phyloP scores from a whole-genome alignment of 2,329 filamentous ascomycete genomes.

The Aspergillus quadricinctus region DNA sequence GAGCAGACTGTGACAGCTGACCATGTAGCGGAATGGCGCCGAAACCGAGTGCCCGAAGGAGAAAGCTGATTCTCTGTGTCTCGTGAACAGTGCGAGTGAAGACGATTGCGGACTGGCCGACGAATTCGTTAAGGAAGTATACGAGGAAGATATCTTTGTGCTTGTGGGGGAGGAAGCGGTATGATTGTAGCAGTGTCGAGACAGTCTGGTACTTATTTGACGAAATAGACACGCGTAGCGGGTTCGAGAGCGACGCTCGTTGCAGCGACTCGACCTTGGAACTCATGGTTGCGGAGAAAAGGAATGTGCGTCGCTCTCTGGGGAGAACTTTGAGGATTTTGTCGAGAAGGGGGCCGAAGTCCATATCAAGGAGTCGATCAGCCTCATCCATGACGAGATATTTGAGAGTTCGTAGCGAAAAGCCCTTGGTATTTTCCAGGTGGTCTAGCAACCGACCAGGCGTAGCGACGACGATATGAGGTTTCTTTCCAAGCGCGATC shows the following conservation, averaged over 20 bases:
- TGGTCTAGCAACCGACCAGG: constrained; percentile 87
- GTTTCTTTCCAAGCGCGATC: constrained; percentile 91
- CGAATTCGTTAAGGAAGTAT: constrained; percentile 78
- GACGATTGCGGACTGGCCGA: constrained; percentile 80
- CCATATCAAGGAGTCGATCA: constrained; percentile 84
- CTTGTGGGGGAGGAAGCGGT: constrained; percentile 78
- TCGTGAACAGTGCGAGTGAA: constrained; percentile 93
- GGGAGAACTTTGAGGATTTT: constrained; percentile 90
- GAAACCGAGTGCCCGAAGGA: constrained; percentile 80
- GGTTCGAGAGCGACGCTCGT: constrained; percentile 80
- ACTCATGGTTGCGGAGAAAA: constrained; percentile 93
- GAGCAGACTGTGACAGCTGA: constrained; percentile 80
- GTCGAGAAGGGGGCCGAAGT: constrained; percentile 88
- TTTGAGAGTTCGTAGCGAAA: constrained; percentile 74
- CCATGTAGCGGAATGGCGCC: constrained; percentile 90
- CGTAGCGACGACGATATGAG: constrained; percentile 89
- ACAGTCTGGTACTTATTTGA: constrained; percentile 87
- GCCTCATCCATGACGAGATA: constrained; percentile 96
- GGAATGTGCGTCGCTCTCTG: constrained; percentile 69
- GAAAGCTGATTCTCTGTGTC: constrained; percentile 76
- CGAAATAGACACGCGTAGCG: constrained; percentile 75
- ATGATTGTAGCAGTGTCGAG: constrained; percentile 78
- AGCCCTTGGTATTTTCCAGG: constrained; percentile 93
- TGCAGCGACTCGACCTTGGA: constrained; percentile 91
- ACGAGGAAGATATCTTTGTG: constrained; percentile 89